Conservation (phyloP, 495 filamentous ascomycete species). For the Jackrogersella multiformis region DNA sequence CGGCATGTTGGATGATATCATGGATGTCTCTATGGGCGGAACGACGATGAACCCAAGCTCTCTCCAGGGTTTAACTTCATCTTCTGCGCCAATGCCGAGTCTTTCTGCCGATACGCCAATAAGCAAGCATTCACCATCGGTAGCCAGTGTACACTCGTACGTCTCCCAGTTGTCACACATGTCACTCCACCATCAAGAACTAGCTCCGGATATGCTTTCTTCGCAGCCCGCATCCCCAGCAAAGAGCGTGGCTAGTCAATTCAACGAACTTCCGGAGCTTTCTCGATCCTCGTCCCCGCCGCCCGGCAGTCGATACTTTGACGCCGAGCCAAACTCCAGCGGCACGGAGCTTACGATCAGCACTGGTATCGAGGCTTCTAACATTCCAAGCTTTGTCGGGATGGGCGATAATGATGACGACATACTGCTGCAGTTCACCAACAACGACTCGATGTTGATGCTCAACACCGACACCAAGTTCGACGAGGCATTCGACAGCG, state of each 20-base stretch:
- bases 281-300: conserved; percentile 60
- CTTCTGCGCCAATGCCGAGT: conserved; percentile 54
- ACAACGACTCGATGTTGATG: conserved; percentile 53
- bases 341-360: conserved; percentile 40
- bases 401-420: conserved; percentile 49
- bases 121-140: conserved; percentile 50
- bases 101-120: conserved; percentile 38
- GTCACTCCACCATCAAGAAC: conserved; percentile 37
- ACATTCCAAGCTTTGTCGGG: conserved; percentile 47
- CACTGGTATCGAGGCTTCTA: conserved; percentile 42
- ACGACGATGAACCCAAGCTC: conserved; percentile 53
- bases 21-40: conserved; percentile 55
- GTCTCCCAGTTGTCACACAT: conserved; percentile 51
- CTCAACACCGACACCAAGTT: conserved; percentile 51
- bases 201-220: conserved; percentile 39
- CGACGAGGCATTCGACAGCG: conserved; percentile 54
- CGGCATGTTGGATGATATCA: conserved; percentile 58
- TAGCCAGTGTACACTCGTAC: conserved; percentile 51
- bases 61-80: conserved; percentile 45
- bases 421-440: conserved; percentile 47
- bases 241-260: conserved; percentile 52
- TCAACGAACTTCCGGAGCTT: conserved; percentile 58
- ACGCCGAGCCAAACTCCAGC: conserved; percentile 51
- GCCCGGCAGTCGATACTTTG: conserved; percentile 54
- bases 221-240: conserved; percentile 57